Evolutionary conservation across 192 early-diverging fungal genomes (phyloP).

Genomic region (Bifiguratus adelaidae): DNA sequence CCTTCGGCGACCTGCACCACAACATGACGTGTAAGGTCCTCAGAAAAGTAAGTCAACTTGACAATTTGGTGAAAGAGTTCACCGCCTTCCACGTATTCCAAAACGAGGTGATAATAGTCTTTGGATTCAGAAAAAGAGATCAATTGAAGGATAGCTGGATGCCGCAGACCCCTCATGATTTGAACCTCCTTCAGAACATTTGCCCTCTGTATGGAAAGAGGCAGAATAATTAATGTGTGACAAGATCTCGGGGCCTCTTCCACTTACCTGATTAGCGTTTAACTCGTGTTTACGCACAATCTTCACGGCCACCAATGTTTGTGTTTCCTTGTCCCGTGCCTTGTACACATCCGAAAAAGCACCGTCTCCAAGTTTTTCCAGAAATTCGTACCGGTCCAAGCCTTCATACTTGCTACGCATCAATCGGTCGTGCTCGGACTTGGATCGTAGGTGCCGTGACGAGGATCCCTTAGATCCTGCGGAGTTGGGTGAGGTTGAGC

Average conservation of each 20-base stretch:
- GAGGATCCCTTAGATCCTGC: too few species aligned
- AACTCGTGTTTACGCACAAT: conserved; percentile 71
- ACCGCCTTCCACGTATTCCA: conserved; percentile 77
- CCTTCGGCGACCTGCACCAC: conserved; percentile 80
- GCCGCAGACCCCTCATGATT: conserved; percentile 69
- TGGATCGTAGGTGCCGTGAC: too few species aligned
- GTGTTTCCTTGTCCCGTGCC: conserved; percentile 44
- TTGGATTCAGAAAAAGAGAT: conserved; percentile 65
- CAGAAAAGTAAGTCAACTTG: conserved; percentile 71
- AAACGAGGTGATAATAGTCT: conserved; percentile 62
- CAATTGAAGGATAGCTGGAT: conserved; percentile 67
- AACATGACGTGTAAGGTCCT: conserved; percentile 66
- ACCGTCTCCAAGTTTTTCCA: conserved; percentile 68
- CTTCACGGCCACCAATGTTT: conserved; percentile 72
- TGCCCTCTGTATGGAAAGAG: conserved; percentile 52
- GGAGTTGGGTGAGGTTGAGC: too few species aligned
- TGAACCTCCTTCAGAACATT: conserved; percentile 82
- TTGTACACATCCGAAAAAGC: conserved; percentile 80
- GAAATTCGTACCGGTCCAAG: conserved; percentile 39
- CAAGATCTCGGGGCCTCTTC: too few species aligned
- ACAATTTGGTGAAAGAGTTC: conserved; percentile 86
- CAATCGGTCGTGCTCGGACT: too few species aligned
- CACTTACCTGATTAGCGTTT: conserved; percentile 56
- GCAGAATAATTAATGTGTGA: too few species aligned
- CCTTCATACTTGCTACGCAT: too few species aligned